Evolutionary conservation across 2,329 filamentous ascomycete genomes (phyloP), one percentile per base, ranked within the genome.

Genomic region (Hypoxylon sp.): DNA sequence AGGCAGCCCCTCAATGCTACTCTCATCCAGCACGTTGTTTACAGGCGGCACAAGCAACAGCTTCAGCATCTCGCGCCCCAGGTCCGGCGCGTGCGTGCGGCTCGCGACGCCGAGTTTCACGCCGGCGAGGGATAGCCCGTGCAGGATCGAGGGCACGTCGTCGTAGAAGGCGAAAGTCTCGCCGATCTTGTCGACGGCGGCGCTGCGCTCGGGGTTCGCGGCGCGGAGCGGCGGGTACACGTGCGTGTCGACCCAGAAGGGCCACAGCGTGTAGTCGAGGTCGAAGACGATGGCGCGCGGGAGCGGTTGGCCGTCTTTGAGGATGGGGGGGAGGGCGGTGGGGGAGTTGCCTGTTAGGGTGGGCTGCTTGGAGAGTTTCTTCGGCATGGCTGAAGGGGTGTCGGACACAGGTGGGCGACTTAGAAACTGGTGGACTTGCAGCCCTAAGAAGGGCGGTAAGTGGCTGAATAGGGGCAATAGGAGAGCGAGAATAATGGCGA

Each of bases 241-340:
- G 80, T 98, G 94, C 2, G 94, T 97, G 83, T 98, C 96, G 1
- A 97, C 91, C 95, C 95, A 98, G 82, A 98, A 98, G 3, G 94
- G 94, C 96, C 95, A 98, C n/a, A 98, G 86, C 0, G 96, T 98
- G 85, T 98, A 98, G 85, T 98, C 95, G 69, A 98, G 89, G 79
- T 98, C 96, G 82, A 98, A 98, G 70, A 96, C 92, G 74, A 98
- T 87, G 72, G 97, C 86, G 68, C 90, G 89, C 0, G 94, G 94
- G 1, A 97, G 86, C 0, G 93, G 92, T 0, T 89, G 86, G 45
- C 88, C 80, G 79, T 87, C 84, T 71, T 78, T 75, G 38, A 88
- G 82, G 72, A 84, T 82, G 21, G 77, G 34, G 3, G 84, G 84
- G 28, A 80, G 75, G 0, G 76, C 63, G 9, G 75, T 71, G 59